These are phyloP conservation scores for Wickerhamiella galacta DNA, from an alignment of 805 yeast species.

Conservation along the genomic window DNA sequence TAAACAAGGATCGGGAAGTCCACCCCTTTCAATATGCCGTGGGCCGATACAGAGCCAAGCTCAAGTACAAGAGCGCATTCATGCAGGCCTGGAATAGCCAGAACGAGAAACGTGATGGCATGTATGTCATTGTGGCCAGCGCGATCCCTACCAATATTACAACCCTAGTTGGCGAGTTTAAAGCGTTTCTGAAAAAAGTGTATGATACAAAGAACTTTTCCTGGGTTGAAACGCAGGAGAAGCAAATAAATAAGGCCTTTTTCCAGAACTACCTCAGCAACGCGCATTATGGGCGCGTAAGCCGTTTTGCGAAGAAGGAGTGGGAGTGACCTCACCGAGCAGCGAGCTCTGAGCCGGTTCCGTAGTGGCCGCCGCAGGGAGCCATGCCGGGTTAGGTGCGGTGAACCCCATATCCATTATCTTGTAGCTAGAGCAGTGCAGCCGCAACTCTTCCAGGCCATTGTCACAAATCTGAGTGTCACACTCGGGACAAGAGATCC, in stretches of 20 bases:
- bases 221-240: not conserved
- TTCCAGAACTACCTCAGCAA: too few species aligned
- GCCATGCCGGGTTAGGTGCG: not conserved
- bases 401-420: conserved; percentile 6
- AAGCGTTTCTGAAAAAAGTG: too few species aligned
- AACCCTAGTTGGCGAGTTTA: too few species aligned
- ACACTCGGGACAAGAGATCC: conserved; percentile 13
- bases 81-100: not conserved
- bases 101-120: not conserved
- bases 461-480: conserved; percentile 8
- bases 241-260: too few species aligned
- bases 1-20: too few species aligned
- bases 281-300: too few species aligned
- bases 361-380: too few species aligned
- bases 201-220: not conserved
- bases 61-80: not conserved
- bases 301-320: too few species aligned
- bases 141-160: too few species aligned
- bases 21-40: not conserved
- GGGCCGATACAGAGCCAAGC: not conserved
- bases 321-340: too few species aligned
- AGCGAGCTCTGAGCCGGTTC: too few species aligned
- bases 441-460: conserved; percentile 6
- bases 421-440: conserved; percentile 13
- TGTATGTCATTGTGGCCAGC: not conserved